Conservation (phyloP, 139 green algal species). For the Chlamydomonas sp. region DNA sequence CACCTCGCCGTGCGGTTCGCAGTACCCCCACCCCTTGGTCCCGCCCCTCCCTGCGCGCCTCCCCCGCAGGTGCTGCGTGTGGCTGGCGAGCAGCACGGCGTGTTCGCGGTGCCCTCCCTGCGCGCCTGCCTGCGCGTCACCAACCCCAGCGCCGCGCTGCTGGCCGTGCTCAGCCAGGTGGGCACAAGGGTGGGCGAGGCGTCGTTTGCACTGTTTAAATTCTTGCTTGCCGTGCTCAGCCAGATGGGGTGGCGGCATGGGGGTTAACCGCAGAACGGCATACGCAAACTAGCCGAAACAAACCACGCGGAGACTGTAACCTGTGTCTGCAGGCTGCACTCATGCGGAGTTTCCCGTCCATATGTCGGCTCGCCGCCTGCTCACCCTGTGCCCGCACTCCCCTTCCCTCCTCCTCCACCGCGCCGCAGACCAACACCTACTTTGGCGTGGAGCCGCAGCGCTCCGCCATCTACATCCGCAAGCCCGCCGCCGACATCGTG, state of each 20-base stretch:
- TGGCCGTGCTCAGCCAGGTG: slow-evolving; percentile 15
- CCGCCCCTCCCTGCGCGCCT: too few species aligned
- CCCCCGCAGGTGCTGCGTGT: slow-evolving; percentile 29
- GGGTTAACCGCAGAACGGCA: too few species aligned
- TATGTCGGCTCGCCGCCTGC: not conserved
- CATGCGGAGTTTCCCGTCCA: not conserved
- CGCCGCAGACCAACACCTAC: slow-evolving; percentile 26
- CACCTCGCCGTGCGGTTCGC: not conserved
- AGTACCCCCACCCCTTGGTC: not conserved
- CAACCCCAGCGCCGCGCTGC: slow-evolving; percentile 8
- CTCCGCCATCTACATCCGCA: slow-evolving; percentile 24
- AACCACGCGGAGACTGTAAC: too few species aligned
- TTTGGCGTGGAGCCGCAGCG: slow-evolving; percentile 6
- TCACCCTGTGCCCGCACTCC: not conserved
- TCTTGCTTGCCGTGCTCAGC: too few species aligned
- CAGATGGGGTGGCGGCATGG: too few species aligned
- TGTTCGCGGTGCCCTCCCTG: slow-evolving; percentile 6
- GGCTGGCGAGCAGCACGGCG: slow-evolving; percentile 30
- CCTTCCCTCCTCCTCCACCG: not conserved
- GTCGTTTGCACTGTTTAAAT: too few species aligned
- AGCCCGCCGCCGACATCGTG: slow-evolving; percentile 19
- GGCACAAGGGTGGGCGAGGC: not conserved
- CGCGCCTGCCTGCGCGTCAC: slow-evolving; percentile 19
- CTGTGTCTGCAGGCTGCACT: too few species aligned
- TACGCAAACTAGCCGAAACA: too few species aligned